Base-by-base conservation (phyloP, 139 green algal genomes). In the Micractinium sp. region DNA sequence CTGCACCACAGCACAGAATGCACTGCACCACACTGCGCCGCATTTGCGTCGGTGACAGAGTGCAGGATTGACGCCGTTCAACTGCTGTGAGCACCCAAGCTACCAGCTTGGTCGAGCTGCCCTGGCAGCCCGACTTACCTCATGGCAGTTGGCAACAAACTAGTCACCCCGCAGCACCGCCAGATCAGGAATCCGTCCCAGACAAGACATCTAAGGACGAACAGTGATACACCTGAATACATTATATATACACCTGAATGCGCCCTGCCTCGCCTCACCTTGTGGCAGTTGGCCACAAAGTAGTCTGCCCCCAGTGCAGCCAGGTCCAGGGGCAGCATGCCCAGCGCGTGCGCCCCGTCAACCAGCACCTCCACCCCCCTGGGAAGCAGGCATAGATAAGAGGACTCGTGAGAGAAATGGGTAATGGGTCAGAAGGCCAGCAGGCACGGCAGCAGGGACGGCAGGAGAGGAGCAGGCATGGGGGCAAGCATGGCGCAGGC, bases 271-370 rank as follows among this genome's bases (percentile, higher is more conserved):
- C 47, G 22, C n/a, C 81, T 23, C 74, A 39, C 80, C 61, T 92
- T 95, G 91, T 96, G 93, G 89, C 93, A 95, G 93, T 96, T 95
- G 39, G 86, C 85, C 16, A 95, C 92, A 66, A 93, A 94, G 86
- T 90, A 96, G 73, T 95, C 92, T 22, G 92, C 91, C 13, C 76
- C 73, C 71, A 93, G 87, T 27, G 67, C 36, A 67, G 89, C 53
- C 31, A 93, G 36, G 74, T 93, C 85, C 35, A 95, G n/a, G 9
- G 77, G 87, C 66, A 95, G 87, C 90, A 93, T 89, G 23, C 93
- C 94, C 38, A 94, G 89, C 5, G 93, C 93, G 76, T 96, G 94
- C 0, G 94, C 94, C 0, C 87, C 94, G 85, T 96, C 94, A 0
- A 96, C 84, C 27, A 96, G 76, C 36, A 96, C 94, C 36, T 91